Evolutionary conservation across 139 green algal genomes (phyloP).

Genomic region (Tetraselmis chui): DNA sequence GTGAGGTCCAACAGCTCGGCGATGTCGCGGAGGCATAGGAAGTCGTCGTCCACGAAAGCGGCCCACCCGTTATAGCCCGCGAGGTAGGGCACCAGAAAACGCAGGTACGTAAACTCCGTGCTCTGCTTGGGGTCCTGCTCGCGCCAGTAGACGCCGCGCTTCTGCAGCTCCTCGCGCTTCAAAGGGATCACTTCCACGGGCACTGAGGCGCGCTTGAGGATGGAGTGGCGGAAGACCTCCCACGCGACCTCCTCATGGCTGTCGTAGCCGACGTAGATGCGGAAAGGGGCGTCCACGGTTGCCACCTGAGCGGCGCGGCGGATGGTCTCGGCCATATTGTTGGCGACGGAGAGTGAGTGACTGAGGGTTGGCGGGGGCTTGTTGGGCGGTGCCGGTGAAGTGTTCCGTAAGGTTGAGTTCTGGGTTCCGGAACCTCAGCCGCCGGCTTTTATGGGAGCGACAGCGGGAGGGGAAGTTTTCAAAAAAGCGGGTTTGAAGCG

Average conservation of each 20-base stretch:
- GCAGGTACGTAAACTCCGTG: constrained; percentile 34
- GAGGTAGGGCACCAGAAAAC: constrained; percentile 34
- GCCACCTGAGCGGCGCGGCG: background rate
- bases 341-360: background rate
- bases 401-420: too few relatives aligned
- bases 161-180: constrained; percentile 19
- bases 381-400: too few relatives aligned
- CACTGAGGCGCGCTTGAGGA: constrained; percentile 22
- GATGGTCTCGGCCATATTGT: background rate
- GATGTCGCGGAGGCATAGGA: constrained; percentile 28
- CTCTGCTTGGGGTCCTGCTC: constrained; percentile 25
- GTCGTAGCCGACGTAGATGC: constrained; percentile 35
- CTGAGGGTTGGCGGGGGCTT: too few relatives aligned
- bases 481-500: too few relatives aligned
- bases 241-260: constrained; percentile 30
- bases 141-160: constrained; percentile 21
- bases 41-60: constrained; percentile 34
- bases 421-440: too few relatives aligned
- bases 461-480: too few relatives aligned
- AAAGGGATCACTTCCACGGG: constrained; percentile 25
- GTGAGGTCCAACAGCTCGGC: constrained; percentile 16
- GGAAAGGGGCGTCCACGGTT: constrained; percentile 13
- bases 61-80: constrained; percentile 31
- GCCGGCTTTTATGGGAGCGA: too few relatives aligned
- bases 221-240: constrained; percentile 25